phyloP scores from a whole-genome alignment of 75 land plant species.

The Azolla pinnata region DNA sequence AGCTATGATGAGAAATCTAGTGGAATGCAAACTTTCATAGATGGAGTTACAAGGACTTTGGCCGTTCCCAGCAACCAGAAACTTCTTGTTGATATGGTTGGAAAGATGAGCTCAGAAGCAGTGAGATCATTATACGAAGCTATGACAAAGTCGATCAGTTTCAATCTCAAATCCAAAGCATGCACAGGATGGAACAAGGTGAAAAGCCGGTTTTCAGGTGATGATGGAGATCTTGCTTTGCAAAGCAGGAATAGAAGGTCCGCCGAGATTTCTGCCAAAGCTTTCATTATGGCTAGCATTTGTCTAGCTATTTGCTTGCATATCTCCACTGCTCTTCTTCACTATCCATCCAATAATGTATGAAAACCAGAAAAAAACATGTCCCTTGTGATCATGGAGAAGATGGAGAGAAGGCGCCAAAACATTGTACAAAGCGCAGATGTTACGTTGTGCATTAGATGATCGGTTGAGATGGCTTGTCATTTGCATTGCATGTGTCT shows the following conservation, averaged over 20 bases:
- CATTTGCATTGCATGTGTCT: too few species aligned
- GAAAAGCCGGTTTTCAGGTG: constrained; percentile 8
- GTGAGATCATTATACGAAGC: constrained; percentile 58
- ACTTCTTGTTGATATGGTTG: constrained; percentile 61
- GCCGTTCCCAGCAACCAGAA: constrained; percentile 69
- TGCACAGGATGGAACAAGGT: constrained; percentile 23
- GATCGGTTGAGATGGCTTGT: too few species aligned
- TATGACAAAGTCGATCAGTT: constrained; percentile 30
- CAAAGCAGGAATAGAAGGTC: constrained; percentile 22
- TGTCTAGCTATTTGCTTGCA: constrained; percentile 74
- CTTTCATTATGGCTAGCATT: constrained; percentile 41
- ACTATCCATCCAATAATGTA: too few species aligned
- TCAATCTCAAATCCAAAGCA: constrained; percentile 23
- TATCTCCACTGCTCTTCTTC: constrained; percentile 13
- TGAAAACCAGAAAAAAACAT: too few species aligned
- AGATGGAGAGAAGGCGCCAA: too few species aligned
- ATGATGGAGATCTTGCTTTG: constrained; percentile 3
- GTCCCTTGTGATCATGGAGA: too few species aligned
- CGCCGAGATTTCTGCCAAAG: constrained; percentile 39
- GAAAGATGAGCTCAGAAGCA: constrained; percentile 56
- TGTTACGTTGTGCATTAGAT: too few species aligned
- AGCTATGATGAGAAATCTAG: not conserved
- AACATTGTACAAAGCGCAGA: too few species aligned
- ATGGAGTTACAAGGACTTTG: constrained; percentile 45
- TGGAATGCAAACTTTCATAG: constrained; percentile 22